phyloP scores from a whole-genome alignment of 2,329 filamentous ascomycete genomes.

The Epichloe glyceriae region DNA sequence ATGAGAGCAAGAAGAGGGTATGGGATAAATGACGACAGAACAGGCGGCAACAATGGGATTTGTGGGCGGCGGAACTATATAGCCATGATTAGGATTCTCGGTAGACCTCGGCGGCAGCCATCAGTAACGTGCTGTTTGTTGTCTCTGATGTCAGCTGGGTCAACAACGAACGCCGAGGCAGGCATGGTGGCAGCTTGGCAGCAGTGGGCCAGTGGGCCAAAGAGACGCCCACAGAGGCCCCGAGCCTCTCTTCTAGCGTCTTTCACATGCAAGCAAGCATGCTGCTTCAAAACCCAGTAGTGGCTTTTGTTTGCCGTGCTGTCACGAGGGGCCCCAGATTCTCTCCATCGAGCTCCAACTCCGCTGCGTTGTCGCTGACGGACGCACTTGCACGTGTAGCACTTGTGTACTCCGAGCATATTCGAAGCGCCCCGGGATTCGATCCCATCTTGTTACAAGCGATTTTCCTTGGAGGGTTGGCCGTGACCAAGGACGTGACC shows the following conservation, averaged over 20 bases:
- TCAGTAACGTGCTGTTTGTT: background rate
- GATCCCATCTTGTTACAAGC: too few relatives aligned
- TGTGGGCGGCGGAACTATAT: constrained; percentile 5
- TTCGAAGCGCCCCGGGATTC: too few relatives aligned
- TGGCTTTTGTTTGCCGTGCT: background rate
- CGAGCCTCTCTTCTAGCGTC: constrained; percentile 10
- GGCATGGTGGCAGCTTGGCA: background rate
- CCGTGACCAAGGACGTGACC: too few relatives aligned
- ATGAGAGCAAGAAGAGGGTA: background rate
- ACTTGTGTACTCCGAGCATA: too few relatives aligned
- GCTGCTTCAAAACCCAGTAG: background rate
- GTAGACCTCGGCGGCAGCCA: constrained; percentile 6
- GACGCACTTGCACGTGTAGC: background rate
- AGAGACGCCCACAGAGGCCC: background rate
- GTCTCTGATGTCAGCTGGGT: constrained; percentile 3
- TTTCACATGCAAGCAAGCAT: constrained; percentile 17
- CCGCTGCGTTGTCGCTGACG: background rate
- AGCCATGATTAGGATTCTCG: background rate
- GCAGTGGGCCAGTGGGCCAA: too few relatives aligned
- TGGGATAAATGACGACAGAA: background rate
- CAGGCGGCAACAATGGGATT: background rate
- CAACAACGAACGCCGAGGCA: constrained; percentile 6
- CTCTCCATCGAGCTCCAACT: background rate
- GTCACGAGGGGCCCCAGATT: constrained; percentile 6
- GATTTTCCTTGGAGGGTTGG: too few relatives aligned